Base-by-base conservation (phyloP, 1,139 yeast genomes). In the Meyerozyma athensensis region DNA sequence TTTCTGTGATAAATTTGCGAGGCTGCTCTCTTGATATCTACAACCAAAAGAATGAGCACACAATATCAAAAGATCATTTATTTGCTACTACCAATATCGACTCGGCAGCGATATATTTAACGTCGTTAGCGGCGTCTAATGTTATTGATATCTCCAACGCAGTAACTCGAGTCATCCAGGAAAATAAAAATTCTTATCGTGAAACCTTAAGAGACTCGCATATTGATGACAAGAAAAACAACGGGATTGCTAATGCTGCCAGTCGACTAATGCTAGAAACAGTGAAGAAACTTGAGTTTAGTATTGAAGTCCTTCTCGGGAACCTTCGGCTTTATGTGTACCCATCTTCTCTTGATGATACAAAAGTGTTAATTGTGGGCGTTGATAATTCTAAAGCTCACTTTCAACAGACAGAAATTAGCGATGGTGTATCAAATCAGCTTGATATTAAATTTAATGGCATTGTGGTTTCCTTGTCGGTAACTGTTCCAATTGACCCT, bases 121-220 rank as follows among this genome's bases (percentile, higher is more conserved):
- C 97, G 0, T 86, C 96, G 0, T 69, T 92, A 49, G 82, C 95
- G 0, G 94, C 95, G 0, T 82, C 96, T 0, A 87, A 84, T 50
- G 65, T 86, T 22, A 68, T 81, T 46, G 96, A 90, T 59, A 81
- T 92, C 34, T 75, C 78, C 50, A 82, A 81, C 41, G 79, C 94
- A 0, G 63, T 86, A 18, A 61, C 75, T 35, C 70, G 96, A 47
- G 80, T 89, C 70, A 68, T 80, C 20, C 84, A 80, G 47, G 96
- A 87, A 42, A 83, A 79, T 46, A 72, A 71, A 45, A 68, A 77
- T 4, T 82, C 94, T 0, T 87, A 89, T 52, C 74, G 72, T 39
- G 95, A 87, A 45, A 86, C 86, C 3, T 64, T 82, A 39, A 64
- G 72, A 23, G 87, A 80, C 43, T 76, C 85, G 1, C 53, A 56